Percentiles rank a stretch among this genome's conserved stretches.
phyloP scores from a whole-genome alignment of 108 stramenopile genomes.

The Asterionellopsis glacialis region DNA sequence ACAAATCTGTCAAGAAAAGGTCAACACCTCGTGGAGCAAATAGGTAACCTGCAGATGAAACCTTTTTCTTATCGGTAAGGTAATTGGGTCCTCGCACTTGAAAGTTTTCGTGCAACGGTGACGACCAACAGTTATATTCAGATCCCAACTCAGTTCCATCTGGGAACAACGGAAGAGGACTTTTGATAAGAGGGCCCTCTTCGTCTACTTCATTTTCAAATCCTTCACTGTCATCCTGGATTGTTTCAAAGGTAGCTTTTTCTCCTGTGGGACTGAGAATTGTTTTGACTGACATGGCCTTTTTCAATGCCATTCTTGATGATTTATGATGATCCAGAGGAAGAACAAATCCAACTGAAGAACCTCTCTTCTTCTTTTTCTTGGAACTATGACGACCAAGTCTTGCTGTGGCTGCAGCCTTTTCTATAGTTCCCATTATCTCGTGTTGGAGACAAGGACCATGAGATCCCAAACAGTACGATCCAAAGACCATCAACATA shows the following conservation, averaged over 20 bases:
- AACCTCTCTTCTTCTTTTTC: neutral
- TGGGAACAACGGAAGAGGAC: neutral
- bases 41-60: conserved; percentile 47
- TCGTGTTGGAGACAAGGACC: conserved; percentile 18
- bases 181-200: neutral
- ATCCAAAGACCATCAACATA: conserved; percentile 38
- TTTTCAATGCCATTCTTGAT: too few relatives aligned
- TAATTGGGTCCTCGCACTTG: conserved; percentile 70
- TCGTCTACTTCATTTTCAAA: neutral
- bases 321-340: neutral
- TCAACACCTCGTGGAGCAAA: conserved; percentile 74
- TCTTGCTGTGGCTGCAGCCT: neutral
- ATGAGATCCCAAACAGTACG: conserved; percentile 48
- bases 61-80: conserved; percentile 59
- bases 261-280: neutral
- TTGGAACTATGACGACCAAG: neutral
- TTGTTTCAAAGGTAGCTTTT: too few relatives aligned
- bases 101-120: conserved; percentile 54
- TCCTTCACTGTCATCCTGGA: neutral
- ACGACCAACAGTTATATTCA: conserved; percentile 72
- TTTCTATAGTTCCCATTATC: neutral
- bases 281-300: too few relatives aligned
- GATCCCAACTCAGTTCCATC: neutral
- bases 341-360: neutral
- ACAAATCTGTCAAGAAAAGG: conserved; percentile 67